phyloP scores from a whole-genome alignment of 768 basidiomycete species.

The Cubamyces sp. region DNA sequence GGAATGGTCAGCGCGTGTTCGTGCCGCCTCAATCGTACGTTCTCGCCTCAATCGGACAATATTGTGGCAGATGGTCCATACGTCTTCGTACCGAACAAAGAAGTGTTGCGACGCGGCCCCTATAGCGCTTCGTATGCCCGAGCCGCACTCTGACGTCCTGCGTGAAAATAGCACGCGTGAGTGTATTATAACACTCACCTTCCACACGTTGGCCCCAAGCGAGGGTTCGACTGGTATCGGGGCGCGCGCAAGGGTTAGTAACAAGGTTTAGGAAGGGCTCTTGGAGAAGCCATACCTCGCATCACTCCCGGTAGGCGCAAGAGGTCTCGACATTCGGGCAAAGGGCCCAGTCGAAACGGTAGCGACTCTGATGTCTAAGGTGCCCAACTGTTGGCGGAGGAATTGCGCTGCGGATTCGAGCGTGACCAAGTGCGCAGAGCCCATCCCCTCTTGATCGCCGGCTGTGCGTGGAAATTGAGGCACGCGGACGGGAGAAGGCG shows the following conservation, averaged over 20 bases:
- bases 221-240: not conserved
- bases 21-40: not conserved
- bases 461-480: slow-evolving; percentile 18
- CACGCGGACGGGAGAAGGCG: slow-evolving; percentile 7
- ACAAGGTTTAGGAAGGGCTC: slow-evolving; percentile 1
- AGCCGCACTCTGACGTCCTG: slow-evolving; percentile 1
- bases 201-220: slow-evolving; percentile 1
- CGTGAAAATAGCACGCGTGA: not conserved
- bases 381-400: slow-evolving; percentile 22
- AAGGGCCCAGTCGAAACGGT: slow-evolving; percentile 19
- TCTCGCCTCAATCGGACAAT: slow-evolving; percentile 21
- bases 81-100: slow-evolving; percentile 13
- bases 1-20: slow-evolving; percentile 4
- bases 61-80: slow-evolving; percentile 3
- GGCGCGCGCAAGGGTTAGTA: slow-evolving; percentile 3
- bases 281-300: slow-evolving; percentile 10
- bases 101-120: slow-evolving; percentile 6
- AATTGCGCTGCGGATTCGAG: slow-evolving; percentile 23
- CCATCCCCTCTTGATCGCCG: slow-evolving; percentile 10
- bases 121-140: slow-evolving; percentile 5
- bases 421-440: slow-evolving; percentile 16
- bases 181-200: slow-evolving; percentile 8
- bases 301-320: not conserved
- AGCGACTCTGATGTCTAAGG: slow-evolving; percentile 28
- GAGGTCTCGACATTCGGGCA: slow-evolving; percentile 15